Evolutionary conservation across 768 basidiomycete species (phyloP), one percentile per base, ranked within the genome.

Genomic region (Kwoniella heveanensis): DNA sequence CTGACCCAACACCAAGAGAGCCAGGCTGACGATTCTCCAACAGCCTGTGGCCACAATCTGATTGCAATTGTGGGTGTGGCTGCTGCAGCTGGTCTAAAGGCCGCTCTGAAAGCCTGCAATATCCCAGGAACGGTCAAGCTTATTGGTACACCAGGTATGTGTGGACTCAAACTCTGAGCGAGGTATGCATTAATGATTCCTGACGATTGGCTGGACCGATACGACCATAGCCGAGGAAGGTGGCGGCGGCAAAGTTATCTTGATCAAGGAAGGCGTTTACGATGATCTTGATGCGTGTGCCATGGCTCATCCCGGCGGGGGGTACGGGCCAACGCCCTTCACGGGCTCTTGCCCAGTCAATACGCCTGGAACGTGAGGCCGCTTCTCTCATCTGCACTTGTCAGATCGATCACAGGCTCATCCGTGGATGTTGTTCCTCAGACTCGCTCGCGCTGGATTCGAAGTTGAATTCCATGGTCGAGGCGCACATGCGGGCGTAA

Each of bases 181-280:
- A n/a, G n/a, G n/a, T n/a, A n/a, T n/a, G n/a, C n/a, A n/a, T n/a
- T n/a, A n/a, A n/a, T n/a, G n/a, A n/a, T n/a, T n/a, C n/a, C n/a
- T n/a, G n/a, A n/a, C n/a, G n/a, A n/a, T n/a, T n/a, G n/a, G n/a
- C n/a, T n/a, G n/a, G n/a, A n/a, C n/a, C n/a, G n/a, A n/a, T n/a
- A n/a, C n/a, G n/a, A n/a, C n/a, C 24, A 1, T 71, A 71, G 73
- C 71, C 6, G 73, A 75, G 51, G 73, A 75, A 60, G 73, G 73
- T 4, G 73, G 71, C 19, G 71, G 60, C 22, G 73, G 73, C 5
- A 75, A 75, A 29, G 58, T 65, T 51, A 64, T 61, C 27, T 55
- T 75, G 8, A 53, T 72, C n/a, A 46, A 68, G 3, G 39, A 59
- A 46, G 73, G 73, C 8, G 71, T 66, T 4, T 74, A 67, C 51